Base-by-base conservation (phyloP, 2,329 filamentous ascomycete species). In the Calycina herbarum region DNA sequence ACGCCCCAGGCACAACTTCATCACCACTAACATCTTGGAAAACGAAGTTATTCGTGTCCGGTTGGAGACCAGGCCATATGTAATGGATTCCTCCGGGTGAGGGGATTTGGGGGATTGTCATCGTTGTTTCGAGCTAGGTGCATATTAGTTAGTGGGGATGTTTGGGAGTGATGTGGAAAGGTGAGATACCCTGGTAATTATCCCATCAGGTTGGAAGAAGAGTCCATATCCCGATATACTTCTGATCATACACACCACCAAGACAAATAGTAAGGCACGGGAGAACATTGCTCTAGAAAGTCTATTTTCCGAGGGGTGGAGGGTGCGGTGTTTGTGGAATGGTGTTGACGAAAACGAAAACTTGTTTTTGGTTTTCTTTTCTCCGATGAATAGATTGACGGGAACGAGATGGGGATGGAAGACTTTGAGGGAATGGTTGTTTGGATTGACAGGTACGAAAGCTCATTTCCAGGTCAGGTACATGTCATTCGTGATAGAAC, bases 11-110 rank as follows among this genome's bases (percentile, higher is more conserved):
- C 0, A 31, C 54, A 13, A n/a, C 10, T 8, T 62, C n/a, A 59
- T 65, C 64, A 10, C 64, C 64, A 20, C 11, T 40, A 7, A 62
- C 54, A 59, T 65, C 64, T 51, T 65, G 54, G 24, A 65, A 65
- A 24, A 65, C 64, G 29, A n/a, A 65, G 45, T 65, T 62, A 20
- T 54, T 42, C 54, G 48, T 2, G 10, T 17, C 33, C 1, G 59
- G 59, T 29, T 65, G 51, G 3, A 65, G 31, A 54, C 64, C 59
- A 5, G 64, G 59, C 64, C 59, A 65, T 27, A 65, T 58, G 27
- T 59, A 62, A 38, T 65, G 54, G 40, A 59, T 62, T 35, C 59
- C 63, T 24, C 40, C 40, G 15, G 48, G 59, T 31, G 51, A 20
- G 7, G 59, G 59, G 24, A 62, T 20, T 8, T 24, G 6, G 5